Conservation (phyloP, 768 basidiomycete genomes). For the Lyophyllum atratum region DNA sequence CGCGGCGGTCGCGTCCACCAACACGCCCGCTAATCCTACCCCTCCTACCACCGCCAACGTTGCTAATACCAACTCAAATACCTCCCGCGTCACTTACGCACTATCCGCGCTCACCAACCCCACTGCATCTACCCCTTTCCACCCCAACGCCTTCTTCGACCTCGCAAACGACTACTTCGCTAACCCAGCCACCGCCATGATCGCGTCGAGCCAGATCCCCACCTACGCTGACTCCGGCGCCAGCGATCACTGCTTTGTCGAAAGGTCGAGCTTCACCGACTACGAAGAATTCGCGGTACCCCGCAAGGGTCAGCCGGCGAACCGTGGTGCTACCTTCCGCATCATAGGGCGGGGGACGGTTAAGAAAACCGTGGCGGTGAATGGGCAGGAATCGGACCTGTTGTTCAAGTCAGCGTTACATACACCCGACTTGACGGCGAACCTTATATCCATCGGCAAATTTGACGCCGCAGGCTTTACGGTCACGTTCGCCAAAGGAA, state of each 20-base stretch:
- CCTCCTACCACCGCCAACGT: background rate
- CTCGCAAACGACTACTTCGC: background rate
- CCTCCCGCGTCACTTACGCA: constrained; percentile 1
- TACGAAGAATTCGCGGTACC: background rate
- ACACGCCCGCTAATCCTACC: background rate
- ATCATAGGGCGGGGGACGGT: constrained; percentile 1
- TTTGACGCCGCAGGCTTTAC: background rate
- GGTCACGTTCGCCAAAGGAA: background rate
- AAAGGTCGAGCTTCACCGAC: background rate
- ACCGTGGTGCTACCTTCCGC: background rate
- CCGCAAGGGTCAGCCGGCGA: background rate
- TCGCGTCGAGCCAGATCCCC: background rate
- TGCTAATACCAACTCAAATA: background rate
- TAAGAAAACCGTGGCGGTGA: background rate
- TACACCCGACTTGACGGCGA: background rate
- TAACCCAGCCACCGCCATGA: background rate
- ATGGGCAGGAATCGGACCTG: background rate
- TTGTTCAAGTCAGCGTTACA: background rate
- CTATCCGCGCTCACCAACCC: no score
- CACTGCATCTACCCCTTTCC: background rate
- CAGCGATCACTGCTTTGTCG: constrained; percentile 7
- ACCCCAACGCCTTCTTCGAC: background rate
- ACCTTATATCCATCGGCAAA: constrained; percentile 2
- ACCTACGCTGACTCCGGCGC: constrained; percentile 4
- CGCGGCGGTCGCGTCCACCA: no score